Conservation (phyloP, 805 yeast species). For the Wickerhamomyces queroliae region DNA sequence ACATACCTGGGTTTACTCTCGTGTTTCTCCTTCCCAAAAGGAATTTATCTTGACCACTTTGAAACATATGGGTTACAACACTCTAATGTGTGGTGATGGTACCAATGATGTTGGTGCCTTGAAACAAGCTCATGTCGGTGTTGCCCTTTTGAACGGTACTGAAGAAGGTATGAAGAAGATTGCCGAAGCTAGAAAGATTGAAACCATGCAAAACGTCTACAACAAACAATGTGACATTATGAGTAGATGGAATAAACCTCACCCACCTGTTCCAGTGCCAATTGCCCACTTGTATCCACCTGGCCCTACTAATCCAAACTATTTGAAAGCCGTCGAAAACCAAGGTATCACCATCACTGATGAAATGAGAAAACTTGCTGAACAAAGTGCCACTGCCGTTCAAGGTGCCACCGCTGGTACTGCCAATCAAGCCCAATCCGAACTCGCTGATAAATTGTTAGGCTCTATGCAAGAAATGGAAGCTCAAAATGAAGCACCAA, state of each 20-base stretch:
- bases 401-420: constrained; percentile 28
- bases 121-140: constrained; percentile 97
- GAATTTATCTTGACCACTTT: constrained; percentile 81
- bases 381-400: constrained; percentile 35
- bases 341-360: constrained; percentile 77
- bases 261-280: constrained; percentile 75
- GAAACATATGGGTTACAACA: constrained; percentile 84
- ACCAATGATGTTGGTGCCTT: constrained; percentile 99
- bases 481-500: constrained; percentile 79
- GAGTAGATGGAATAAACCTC: constrained; percentile 75
- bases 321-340: constrained; percentile 77
- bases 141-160: constrained; percentile 96
- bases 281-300: constrained; percentile 97
- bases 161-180: constrained; percentile 89
- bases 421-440: constrained; percentile 31
- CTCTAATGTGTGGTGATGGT: constrained; percentile 99
- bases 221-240: constrained; percentile 79
- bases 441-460: constrained; percentile 61
- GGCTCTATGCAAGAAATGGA: constrained; percentile 47
- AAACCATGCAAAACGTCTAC: constrained; percentile 60
- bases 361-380: constrained; percentile 59
- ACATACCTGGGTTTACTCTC: constrained; percentile 95
- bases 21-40: constrained; percentile 95
- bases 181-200: constrained; percentile 71
- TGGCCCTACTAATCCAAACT: constrained; percentile 86